These are phyloP conservation scores for Inonotus hispidus DNA, from an alignment of 1,284 basidiomycete genomes.

Conservation along the genomic window DNA sequence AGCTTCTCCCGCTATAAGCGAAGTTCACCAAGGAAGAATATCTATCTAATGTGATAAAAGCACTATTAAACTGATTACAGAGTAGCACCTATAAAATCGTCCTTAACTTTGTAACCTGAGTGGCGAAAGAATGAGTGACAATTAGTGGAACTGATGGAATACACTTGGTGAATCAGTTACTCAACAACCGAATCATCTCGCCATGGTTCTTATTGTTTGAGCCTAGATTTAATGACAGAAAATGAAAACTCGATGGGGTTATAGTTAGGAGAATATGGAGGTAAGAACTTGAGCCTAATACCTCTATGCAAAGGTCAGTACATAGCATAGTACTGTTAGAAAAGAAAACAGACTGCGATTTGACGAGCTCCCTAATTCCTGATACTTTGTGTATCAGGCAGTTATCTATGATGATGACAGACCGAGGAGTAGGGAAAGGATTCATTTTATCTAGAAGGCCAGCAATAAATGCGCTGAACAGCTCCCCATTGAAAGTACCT, in stretches of 20 bases:
- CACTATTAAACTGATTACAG: too few species aligned
- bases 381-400: neutral
- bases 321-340: neutral
- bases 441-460: constrained; percentile 29
- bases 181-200: neutral
- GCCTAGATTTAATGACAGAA: constrained; percentile 13
- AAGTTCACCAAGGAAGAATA: too few species aligned
- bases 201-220: neutral
- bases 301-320: constrained; percentile 11
- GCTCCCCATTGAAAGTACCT: constrained; percentile 24
- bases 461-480: constrained; percentile 27
- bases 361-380: neutral
- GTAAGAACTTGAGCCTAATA: constrained; percentile 18
- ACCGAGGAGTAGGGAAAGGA: constrained; percentile 18
- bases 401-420: constrained; percentile 17
- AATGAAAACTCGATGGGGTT: constrained; percentile 22
- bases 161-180: neutral
- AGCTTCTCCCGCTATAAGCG: too few species aligned
- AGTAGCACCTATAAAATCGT: too few species aligned
- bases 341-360: neutral
- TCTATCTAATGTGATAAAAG: too few species aligned
- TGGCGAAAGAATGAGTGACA: neutral
- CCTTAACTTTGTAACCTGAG: neutral
- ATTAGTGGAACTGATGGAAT: neutral
- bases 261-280: constrained; percentile 22